Conservation (phyloP, 805 yeast species). For the Candida yuanshanica region DNA sequence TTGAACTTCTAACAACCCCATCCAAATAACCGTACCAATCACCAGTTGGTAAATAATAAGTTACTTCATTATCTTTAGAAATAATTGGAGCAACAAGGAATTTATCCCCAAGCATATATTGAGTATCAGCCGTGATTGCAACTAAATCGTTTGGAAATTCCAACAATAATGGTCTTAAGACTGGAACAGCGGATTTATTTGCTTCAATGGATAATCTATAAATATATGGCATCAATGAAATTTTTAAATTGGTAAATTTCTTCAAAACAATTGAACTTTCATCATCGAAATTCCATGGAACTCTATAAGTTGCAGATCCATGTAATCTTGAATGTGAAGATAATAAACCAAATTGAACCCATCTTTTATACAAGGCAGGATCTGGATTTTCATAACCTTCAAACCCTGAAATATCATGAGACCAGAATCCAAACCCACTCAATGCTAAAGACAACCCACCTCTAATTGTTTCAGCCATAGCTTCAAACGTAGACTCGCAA, state of each 20-base stretch:
- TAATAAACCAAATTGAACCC: constrained; percentile 19
- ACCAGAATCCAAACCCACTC: constrained; percentile 21
- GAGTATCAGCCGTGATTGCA: constrained; percentile 11
- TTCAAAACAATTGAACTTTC: constrained; percentile 17
- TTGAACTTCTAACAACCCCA: constrained; percentile 14
- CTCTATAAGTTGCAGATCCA: constrained; percentile 19
- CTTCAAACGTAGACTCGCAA: constrained; percentile 20
- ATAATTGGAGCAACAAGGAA: constrained; percentile 17
- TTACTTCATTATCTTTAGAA: constrained; percentile 13
- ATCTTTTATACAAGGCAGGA: constrained; percentile 19
- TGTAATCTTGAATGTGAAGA: constrained; percentile 22
- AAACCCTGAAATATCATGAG: constrained; percentile 21
- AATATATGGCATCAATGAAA: constrained; percentile 20
- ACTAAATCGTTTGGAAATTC: constrained; percentile 14
- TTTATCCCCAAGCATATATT: constrained; percentile 18
- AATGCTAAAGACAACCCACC: constrained; percentile 20
- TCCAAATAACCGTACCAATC: constrained; percentile 20
- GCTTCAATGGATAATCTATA: constrained; percentile 18
- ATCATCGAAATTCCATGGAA: constrained; percentile 22
- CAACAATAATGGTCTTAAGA: constrained; percentile 15
- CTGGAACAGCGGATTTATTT: constrained; percentile 11
- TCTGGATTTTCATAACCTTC: constrained; percentile 17
- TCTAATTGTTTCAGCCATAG: constrained; percentile 21
- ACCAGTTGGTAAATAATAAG: constrained; percentile 19
- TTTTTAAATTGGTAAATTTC: constrained; percentile 16